Evolutionary conservation across 1,284 basidiomycete genomes (phyloP), one percentile per base, ranked within the genome.

Genomic region (Trichosporon faecale): DNA sequence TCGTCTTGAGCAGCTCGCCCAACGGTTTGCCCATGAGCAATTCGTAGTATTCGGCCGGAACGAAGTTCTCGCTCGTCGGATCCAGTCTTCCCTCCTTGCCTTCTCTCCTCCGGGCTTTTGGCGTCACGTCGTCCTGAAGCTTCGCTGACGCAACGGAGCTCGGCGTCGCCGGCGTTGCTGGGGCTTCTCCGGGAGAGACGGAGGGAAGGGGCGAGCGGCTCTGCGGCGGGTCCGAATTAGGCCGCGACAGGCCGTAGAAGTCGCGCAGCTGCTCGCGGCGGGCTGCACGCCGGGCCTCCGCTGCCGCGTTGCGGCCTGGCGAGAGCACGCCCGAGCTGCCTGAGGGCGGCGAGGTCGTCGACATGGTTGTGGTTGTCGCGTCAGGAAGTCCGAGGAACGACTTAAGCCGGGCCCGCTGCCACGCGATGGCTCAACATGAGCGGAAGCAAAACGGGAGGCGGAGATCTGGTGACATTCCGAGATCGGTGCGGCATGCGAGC

Each of bases 11-110:
- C 66, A 83, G 72, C 65, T 80, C 78, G 11, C 76, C 71, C 35
- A 84, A 66, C 9, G 69, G 69, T 7, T 78, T 69, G 52, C 73
- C 76, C 2, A 83, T 75, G 35, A 83, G 72, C 66, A 83, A 73
- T 44, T 81, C 76, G 55, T 81, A 82, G 70, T 83, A 83, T 64
- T 75, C 76, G 21, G 74, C 72, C 3, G 81, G 74, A 27, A 79
- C 75, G 66, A 83, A 83, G 1, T 66, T 67, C 57, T 31, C 67
- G 23, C 66, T 52, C 57, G 44, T 23, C 2, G 64, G 55, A 23
- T 33, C 63, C 37, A 65, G 57, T 31, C 57, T 40, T 31, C 2
- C 33, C 44, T 33, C 52, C 44, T 49, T 25, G 57, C 27, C 27
- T 5, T 35, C 35, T 18, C 49, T 3, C 21, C 33, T 21, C 21